A percentile compares a stretch with the other conserved stretches of the same genome.
phyloP scores from a whole-genome alignment of 768 basidiomycete species.

The Tylopilus vinaceipallidus region DNA sequence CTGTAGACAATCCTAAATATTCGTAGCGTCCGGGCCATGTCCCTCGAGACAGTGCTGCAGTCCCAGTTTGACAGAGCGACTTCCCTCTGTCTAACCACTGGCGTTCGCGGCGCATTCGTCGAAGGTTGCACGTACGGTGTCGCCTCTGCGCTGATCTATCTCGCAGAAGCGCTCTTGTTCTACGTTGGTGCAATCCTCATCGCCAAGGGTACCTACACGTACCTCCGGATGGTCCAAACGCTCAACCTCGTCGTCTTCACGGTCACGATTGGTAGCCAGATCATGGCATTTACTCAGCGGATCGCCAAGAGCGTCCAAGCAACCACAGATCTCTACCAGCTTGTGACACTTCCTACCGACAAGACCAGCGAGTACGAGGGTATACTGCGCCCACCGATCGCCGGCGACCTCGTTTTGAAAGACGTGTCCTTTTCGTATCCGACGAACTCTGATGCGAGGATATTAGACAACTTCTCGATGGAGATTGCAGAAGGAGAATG shows the following conservation, averaged over 20 bases:
- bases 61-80: slow-evolving; percentile 66
- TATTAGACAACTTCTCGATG: slow-evolving; percentile 70
- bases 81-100: slow-evolving; percentile 58
- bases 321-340: slow-evolving; percentile 69
- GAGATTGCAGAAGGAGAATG: slow-evolving; percentile 73
- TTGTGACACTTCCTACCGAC: slow-evolving; percentile 59
- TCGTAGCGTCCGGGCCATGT: slow-evolving; percentile 85
- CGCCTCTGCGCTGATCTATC: slow-evolving; percentile 79
- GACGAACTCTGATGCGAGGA: slow-evolving; percentile 63
- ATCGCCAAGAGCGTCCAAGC: slow-evolving; percentile 87
- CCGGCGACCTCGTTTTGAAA: slow-evolving; percentile 67
- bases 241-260: slow-evolving; percentile 91
- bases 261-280: slow-evolving; percentile 84
- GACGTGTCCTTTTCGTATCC: slow-evolving; percentile 82
- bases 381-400: slow-evolving; percentile 57
- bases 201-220: slow-evolving; percentile 75
- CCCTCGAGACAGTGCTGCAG: slow-evolving; percentile 70
- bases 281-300: slow-evolving; percentile 80
- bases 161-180: slow-evolving; percentile 88
- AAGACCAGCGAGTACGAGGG: slow-evolving; percentile 72
- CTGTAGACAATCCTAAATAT: slow-evolving; percentile 74
- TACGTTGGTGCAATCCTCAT: slow-evolving; percentile 89
- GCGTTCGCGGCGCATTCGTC: slow-evolving; percentile 79
- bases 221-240: slow-evolving; percentile 86
- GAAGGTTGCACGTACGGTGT: slow-evolving; percentile 84